phyloP scores from a whole-genome alignment of 306 rosid species.

The Phaseolus lunatus region DNA sequence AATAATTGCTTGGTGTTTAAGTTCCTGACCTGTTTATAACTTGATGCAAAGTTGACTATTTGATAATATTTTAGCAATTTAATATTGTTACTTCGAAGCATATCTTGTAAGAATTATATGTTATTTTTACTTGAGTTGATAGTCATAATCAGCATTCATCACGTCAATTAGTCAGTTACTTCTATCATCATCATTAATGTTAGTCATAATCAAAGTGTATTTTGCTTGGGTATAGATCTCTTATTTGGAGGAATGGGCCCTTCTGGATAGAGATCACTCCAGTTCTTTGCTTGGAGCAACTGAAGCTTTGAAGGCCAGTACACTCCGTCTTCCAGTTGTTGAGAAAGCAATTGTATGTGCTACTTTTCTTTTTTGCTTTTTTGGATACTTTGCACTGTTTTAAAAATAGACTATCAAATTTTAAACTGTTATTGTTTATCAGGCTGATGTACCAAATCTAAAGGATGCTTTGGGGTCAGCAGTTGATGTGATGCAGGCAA shows the following conservation, averaged over 20 bases:
- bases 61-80: constrained; percentile 17
- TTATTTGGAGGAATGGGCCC: constrained; percentile 94
- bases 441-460: constrained; percentile 92
- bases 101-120: constrained; percentile 16
- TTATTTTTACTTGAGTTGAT: constrained; percentile 14
- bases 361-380: constrained; percentile 21
- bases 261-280: constrained; percentile 89
- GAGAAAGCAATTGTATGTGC: constrained; percentile 84
- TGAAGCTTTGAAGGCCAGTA: constrained; percentile 98
- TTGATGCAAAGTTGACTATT: constrained; percentile 14
- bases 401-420: constrained; percentile 27
- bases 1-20: constrained; percentile 27
- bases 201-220: constrained; percentile 43
- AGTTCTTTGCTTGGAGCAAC: constrained; percentile 95
- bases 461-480: constrained; percentile 96
- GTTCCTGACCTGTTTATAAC: constrained; percentile 10
- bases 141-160: constrained; percentile 11
- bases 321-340: constrained; percentile 93
- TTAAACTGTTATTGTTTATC: constrained; percentile 35
- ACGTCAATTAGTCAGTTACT: constrained; percentile 35
- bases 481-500: constrained; percentile 94
- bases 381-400: not conserved
- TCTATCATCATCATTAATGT: not conserved
- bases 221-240: constrained; percentile 66
- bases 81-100: constrained; percentile 16